A percentile compares a stretch with the other conserved stretches of the same genome.
phyloP scores from a whole-genome alignment of 331 rosid species.

The Telfairia occidentalis region DNA sequence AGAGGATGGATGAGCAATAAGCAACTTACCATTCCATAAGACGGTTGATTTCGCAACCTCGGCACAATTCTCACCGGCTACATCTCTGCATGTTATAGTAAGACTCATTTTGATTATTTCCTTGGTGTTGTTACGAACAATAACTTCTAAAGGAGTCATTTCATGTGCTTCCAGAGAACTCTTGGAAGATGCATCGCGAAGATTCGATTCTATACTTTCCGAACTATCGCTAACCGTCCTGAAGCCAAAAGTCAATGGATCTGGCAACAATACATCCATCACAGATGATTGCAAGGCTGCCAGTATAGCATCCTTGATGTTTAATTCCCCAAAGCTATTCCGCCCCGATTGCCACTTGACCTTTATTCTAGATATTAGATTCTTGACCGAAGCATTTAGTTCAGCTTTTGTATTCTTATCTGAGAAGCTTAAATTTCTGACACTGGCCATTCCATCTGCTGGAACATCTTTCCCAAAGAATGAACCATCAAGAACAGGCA shows the following conservation, averaged over 20 bases:
- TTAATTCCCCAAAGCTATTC: slow-evolving; percentile 76
- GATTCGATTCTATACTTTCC: slow-evolving; percentile 21
- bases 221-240: slow-evolving; percentile 40
- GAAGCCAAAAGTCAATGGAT: slow-evolving; percentile 88
- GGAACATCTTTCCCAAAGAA: slow-evolving; percentile 60
- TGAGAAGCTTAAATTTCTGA: slow-evolving; percentile 52
- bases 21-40: slow-evolving; percentile 69
- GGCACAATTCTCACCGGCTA: slow-evolving; percentile 82
- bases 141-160: slow-evolving; percentile 79
- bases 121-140: slow-evolving; percentile 89
- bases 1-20: neutral
- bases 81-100: slow-evolving; percentile 78
- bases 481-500: slow-evolving; percentile 88
- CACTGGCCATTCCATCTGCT: slow-evolving; percentile 30
- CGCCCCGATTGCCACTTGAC: slow-evolving; percentile 90
- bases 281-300: slow-evolving; percentile 87
- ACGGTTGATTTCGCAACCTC: slow-evolving; percentile 82
- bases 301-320: slow-evolving; percentile 86
- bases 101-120: slow-evolving; percentile 78
- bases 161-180: slow-evolving; percentile 68
- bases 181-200: slow-evolving; percentile 31
- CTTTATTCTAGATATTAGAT: slow-evolving; percentile 78
- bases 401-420: slow-evolving; percentile 79
- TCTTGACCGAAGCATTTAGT: slow-evolving; percentile 80
- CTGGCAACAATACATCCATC: slow-evolving; percentile 93